Base-by-base conservation (phyloP, 2,329 filamentous ascomycete species). In the Aureobasidium lini region DNA sequence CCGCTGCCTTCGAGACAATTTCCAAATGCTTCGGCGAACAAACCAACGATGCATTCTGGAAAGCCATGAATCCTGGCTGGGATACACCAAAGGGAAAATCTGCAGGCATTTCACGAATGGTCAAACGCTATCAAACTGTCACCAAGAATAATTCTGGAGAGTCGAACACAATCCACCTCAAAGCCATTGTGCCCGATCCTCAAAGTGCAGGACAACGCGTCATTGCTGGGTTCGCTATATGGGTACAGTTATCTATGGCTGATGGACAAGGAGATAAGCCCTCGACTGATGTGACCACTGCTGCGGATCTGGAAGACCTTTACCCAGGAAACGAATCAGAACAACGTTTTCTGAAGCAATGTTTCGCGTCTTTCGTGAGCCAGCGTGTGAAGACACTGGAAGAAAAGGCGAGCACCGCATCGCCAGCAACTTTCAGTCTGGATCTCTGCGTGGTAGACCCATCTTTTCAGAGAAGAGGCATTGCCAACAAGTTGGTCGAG, bases 141-240 rank as follows among this genome's bases (percentile, higher is more conserved):
- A 75, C 73, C 2, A 69, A 61, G 9, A 76, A 81, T 67, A 70
- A 68, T 8, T 62, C 73, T 37, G 78, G 79, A n/a, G 66, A 75
- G 8, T 72, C 74, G 1, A 82, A 81, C 65, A 78, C 75, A 0
- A 57, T 83, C 1, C 83, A 80, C 62, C 71, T 84, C 61, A 83
- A 83, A 62, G 82, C 81, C 1, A 82, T 77, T 0, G 48, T 82
- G 1, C 67, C 75, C 0, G 68, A 70, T 59, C 68, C 71, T 1
- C 64, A 73, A 0, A 65, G 65, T 1, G 56, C 63, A 8, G 63
- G 57, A 44, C 59, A 70, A 49, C 64, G 64, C 4, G 62, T 61
- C 39, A 71, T 83, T n/a, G 81, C 72, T 9, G 82, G 82, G 15
- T 61, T 80, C 31, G 80, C 82, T 2, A 77, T 83, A 59, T 85